Evolutionary conservation across 306 rosid species (phyloP).

Genomic region (Pterocarpus macrocarpus): DNA sequence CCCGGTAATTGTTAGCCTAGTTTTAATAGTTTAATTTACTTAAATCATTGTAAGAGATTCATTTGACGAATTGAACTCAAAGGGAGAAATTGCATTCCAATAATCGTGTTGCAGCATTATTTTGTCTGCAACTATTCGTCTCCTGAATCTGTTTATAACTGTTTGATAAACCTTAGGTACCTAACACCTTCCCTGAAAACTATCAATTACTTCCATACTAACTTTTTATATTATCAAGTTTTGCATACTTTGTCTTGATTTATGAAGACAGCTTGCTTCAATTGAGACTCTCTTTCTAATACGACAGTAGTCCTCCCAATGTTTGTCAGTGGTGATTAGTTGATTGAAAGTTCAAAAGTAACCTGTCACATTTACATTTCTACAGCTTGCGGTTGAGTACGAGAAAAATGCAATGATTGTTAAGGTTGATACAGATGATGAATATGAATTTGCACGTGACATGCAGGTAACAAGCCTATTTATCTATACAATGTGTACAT

Average conservation of each 20-base stretch:
- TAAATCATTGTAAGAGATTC: conserved; percentile 26
- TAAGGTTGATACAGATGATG: conserved; percentile 93
- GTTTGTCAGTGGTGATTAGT: neutral
- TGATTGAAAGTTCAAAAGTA: conserved; percentile 37
- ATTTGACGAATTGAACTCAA: conserved; percentile 26
- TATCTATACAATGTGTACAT: conserved; percentile 13
- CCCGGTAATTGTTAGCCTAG: neutral
- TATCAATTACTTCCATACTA: neutral
- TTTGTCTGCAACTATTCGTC: conserved; percentile 4
- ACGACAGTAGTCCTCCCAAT: neutral
- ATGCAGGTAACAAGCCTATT: conserved; percentile 78
- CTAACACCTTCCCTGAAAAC: conserved; percentile 11
- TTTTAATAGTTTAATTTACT: conserved; percentile 23
- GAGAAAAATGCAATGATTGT: conserved; percentile 67
- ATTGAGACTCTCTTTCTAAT: conserved; percentile 16
- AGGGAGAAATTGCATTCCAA: neutral
- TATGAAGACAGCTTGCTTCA: conserved; percentile 19
- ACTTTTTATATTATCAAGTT: neutral
- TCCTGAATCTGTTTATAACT: conserved; percentile 28
- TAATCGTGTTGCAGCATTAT: conserved; percentile 24
- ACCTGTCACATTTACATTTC: conserved; percentile 22
- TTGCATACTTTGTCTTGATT: conserved; percentile 13
- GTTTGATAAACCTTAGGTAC: neutral
- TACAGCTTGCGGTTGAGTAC: conserved; percentile 95
- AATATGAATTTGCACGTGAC: conserved; percentile 85